phyloP scores from a whole-genome alignment of 2,329 filamentous ascomycete species.

The Cytospora piceicola region DNA sequence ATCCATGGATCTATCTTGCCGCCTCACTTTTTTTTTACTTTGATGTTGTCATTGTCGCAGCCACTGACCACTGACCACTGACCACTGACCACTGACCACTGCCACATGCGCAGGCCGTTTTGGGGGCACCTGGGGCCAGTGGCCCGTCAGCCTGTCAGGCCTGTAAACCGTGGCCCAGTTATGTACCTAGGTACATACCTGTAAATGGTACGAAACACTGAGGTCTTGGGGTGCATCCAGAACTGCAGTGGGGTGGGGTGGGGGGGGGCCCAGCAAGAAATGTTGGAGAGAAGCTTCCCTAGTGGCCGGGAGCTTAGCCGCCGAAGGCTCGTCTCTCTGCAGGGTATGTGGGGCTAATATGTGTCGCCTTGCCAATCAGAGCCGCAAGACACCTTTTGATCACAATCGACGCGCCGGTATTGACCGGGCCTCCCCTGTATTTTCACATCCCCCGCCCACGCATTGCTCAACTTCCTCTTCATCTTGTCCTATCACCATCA shows the following conservation, averaged over 20 bases:
- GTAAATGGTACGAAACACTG: background rate
- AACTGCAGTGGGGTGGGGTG: background rate
- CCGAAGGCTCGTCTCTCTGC: slow-evolving; percentile 4
- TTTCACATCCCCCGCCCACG: slow-evolving; percentile 1
- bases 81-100: slow-evolving; percentile 2
- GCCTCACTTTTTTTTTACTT: slow-evolving; percentile 7
- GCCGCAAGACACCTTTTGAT: background rate
- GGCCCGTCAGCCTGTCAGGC: no score
- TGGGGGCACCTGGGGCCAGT: background rate
- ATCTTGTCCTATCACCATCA: background rate
- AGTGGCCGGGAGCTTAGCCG: slow-evolving; percentile 5
- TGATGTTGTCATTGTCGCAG: slow-evolving; percentile 4
- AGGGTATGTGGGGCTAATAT: slow-evolving; percentile 1
- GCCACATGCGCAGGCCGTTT: background rate
- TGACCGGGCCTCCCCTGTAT: slow-evolving; percentile 2
- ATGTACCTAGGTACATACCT: background rate
- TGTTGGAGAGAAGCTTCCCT: slow-evolving; percentile 3
- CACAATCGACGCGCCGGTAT: slow-evolving; percentile 1
- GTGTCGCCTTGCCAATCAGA: background rate
- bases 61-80: slow-evolving; percentile 3
- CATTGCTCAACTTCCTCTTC: background rate
- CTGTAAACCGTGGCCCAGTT: no score
- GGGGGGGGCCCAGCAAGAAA: background rate
- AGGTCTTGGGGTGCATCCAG: background rate
- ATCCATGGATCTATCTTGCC: background rate